A percentile compares a stretch with the other conserved stretches of the same genome.
Evolutionary conservation across 1,284 basidiomycete species (phyloP).

Genomic region (Rhizoctonia solani): DNA sequence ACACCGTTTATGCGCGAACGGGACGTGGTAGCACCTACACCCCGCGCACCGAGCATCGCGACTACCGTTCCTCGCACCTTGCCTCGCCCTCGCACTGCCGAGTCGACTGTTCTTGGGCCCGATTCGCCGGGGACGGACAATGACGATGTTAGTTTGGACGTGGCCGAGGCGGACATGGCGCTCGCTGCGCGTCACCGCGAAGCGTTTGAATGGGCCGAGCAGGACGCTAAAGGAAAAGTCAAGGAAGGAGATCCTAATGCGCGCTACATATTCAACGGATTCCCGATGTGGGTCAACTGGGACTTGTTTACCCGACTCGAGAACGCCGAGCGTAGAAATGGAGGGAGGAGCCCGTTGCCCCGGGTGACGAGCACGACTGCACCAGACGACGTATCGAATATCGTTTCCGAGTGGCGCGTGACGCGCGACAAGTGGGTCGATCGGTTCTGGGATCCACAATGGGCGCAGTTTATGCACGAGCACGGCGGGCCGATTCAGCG

Average conservation of each 20-base stretch:
- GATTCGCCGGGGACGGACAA: background rate
- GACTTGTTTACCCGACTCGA: constrained; percentile 27
- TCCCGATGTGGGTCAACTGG: constrained; percentile 32
- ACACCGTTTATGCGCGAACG: constrained; percentile 21
- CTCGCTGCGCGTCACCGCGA: constrained; percentile 23
- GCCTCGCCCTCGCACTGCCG: constrained; percentile 17
- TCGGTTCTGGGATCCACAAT: constrained; percentile 14
- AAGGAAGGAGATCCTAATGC: background rate
- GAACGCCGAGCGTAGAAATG: background rate
- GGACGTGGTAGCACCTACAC: background rate
- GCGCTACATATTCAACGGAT: constrained; percentile 26
- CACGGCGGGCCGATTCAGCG: constrained; percentile 16
- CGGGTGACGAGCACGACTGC: constrained; percentile 12
- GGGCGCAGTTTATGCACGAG: constrained; percentile 20
- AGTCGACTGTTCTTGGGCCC: background rate
- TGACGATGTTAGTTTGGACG: background rate
- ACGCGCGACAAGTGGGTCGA: constrained; percentile 31
- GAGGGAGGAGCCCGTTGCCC: background rate
- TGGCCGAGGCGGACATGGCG: constrained; percentile 21
- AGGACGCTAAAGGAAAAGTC: background rate
- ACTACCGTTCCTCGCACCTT: constrained; percentile 9
- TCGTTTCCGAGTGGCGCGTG: constrained; percentile 15
- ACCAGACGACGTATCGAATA: constrained; percentile 6
- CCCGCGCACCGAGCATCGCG: constrained; percentile 13
- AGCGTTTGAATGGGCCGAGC: constrained; percentile 29